phyloP scores from a whole-genome alignment of 805 yeast species.

The Pachysolen tannophilus region DNA sequence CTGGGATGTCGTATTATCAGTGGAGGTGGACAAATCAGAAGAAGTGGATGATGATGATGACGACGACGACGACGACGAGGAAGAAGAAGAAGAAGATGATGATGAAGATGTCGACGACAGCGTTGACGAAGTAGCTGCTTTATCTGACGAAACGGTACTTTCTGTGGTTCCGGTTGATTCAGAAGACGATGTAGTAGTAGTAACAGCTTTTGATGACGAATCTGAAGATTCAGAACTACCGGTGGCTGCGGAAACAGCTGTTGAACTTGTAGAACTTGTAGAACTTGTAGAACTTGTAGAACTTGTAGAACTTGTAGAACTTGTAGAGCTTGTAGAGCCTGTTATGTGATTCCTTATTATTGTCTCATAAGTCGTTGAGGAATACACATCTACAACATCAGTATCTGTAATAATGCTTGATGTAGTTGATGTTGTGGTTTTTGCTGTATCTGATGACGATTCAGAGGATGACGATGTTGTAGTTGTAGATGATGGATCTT shows the following conservation, averaged over 20 bases:
- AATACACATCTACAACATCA: too few relatives aligned
- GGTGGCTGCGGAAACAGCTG: slow-evolving; percentile 7
- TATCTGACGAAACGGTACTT: slow-evolving; percentile 15
- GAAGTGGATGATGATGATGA: slow-evolving; percentile 20
- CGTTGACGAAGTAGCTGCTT: slow-evolving; percentile 6
- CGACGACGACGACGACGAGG: slow-evolving; percentile 27
- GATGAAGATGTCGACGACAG: slow-evolving; percentile 5
- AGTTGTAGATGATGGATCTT: slow-evolving; percentile 4
- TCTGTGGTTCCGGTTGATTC: slow-evolving; percentile 4
- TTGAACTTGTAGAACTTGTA: slow-evolving; percentile 10
- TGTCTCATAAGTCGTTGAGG: too few relatives aligned
- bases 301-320: slow-evolving; percentile 8
- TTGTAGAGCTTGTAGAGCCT: slow-evolving; percentile 3
- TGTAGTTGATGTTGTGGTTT: too few relatives aligned
- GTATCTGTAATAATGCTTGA: too few relatives aligned
- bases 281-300: slow-evolving; percentile 11
- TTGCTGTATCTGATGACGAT: too few relatives aligned
- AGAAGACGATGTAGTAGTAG: slow-evolving; percentile 8
- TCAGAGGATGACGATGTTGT: neutral
- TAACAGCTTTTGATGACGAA: slow-evolving; percentile 3
- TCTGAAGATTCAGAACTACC: slow-evolving; percentile 11
- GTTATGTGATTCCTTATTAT: slow-evolving; percentile 4
- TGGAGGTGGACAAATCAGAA: slow-evolving; percentile 30
- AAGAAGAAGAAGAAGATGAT: slow-evolving; percentile 24
- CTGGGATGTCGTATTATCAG: slow-evolving; percentile 28